Percentiles rank a stretch among this genome's conserved stretches.
Evolutionary conservation across 495 filamentous ascomycete species (phyloP).

Genomic region (Bacidia rubella): DNA sequence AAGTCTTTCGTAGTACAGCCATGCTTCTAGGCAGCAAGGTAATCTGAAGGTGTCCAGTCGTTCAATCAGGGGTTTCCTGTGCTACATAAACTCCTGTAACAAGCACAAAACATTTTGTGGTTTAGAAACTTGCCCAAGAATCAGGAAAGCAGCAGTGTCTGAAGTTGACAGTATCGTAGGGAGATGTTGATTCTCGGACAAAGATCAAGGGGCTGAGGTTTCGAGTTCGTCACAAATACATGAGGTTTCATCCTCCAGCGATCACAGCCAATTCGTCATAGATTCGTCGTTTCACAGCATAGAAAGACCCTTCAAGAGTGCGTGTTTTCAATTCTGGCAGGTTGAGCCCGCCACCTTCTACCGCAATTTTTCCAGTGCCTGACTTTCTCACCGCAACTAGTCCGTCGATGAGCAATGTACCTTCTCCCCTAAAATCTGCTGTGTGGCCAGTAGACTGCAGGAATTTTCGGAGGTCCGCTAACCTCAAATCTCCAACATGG

Average conservation of each 20-base stretch:
- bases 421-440: conserved; percentile 88
- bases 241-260: conserved; percentile 41
- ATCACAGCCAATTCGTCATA: conserved; percentile 77
- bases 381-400: conserved; percentile 79
- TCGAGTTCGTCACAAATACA: not conserved
- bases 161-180: not conserved
- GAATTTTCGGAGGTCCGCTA: conserved; percentile 75
- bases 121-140: too few relatives aligned
- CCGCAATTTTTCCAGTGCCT: conserved; percentile 72
- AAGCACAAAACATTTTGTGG: too few relatives aligned
- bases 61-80: not conserved
- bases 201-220: too few relatives aligned
- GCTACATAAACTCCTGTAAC: too few relatives aligned
- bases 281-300: conserved; percentile 65
- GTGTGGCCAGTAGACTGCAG: conserved; percentile 72
- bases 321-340: conserved; percentile 27
- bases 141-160: not conserved
- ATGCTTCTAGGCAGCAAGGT: not conserved
- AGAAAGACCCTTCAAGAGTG: conserved; percentile 44
- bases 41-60: too few relatives aligned
- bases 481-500: conserved; percentile 83
- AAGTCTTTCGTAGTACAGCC: not conserved
- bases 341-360: conserved; percentile 60
- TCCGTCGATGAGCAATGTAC: conserved; percentile 78
- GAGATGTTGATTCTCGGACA: too few relatives aligned